These are phyloP conservation scores for Zalaria sp. DNA, from an alignment of 2,329 filamentous ascomycete species.

Conservation along the genomic window DNA sequence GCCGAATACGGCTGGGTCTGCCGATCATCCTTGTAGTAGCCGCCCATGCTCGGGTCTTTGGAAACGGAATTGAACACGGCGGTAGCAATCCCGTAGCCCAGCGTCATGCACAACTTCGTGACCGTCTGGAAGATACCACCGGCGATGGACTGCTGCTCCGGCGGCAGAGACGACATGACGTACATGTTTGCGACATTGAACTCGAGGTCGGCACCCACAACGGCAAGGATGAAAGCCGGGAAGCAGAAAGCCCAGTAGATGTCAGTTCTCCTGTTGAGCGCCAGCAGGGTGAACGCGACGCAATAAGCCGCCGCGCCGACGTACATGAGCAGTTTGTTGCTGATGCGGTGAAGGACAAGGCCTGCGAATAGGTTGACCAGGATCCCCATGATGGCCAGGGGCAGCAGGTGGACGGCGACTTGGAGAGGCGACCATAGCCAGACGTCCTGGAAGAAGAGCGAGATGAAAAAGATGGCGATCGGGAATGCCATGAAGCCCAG, in stretches of 20 bases:
- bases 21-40: slow-evolving; percentile 28
- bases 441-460: slow-evolving; percentile 50
- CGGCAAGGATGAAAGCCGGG: slow-evolving; percentile 44
- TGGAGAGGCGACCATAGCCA: slow-evolving; percentile 37
- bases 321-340: slow-evolving; percentile 49
- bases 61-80: slow-evolving; percentile 40
- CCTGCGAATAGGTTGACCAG: slow-evolving; percentile 50
- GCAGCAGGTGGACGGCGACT: slow-evolving; percentile 49
- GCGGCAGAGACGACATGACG: slow-evolving; percentile 50
- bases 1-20: slow-evolving; percentile 35
- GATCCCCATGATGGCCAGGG: slow-evolving; percentile 50
- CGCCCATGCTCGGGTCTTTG: slow-evolving; percentile 17
- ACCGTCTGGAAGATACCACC: slow-evolving; percentile 57
- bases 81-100: slow-evolving; percentile 48
- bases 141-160: slow-evolving; percentile 49
- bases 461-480: slow-evolving; percentile 46
- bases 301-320: slow-evolving; percentile 33
- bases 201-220: slow-evolving; percentile 54
- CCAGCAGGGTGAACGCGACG: slow-evolving; percentile 38
- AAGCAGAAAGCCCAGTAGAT: slow-evolving; percentile 55
- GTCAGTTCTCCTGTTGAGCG: slow-evolving; percentile 39
- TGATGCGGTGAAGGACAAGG: slow-evolving; percentile 46
- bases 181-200: slow-evolving; percentile 65
- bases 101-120: slow-evolving; percentile 43
- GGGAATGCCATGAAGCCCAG: slow-evolving; percentile 51